These are phyloP conservation scores for Cornus kousa DNA, from an alignment of 148 eudicot genomes.

Conservation along the genomic window DNA sequence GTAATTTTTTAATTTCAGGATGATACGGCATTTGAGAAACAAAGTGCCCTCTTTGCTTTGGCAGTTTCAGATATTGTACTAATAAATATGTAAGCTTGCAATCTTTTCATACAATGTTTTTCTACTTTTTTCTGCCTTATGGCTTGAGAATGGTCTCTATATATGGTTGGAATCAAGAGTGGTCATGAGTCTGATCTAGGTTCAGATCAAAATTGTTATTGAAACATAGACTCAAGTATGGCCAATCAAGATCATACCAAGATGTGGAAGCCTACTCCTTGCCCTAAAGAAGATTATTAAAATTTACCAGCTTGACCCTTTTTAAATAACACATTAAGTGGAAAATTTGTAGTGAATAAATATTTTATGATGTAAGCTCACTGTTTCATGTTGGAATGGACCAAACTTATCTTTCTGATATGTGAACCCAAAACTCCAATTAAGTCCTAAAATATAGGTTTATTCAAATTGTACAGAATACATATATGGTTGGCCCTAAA, in stretches of 20 bases:
- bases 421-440: not conserved
- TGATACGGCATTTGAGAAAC: constrained; percentile 76
- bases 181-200: not conserved
- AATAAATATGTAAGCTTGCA: constrained; percentile 69
- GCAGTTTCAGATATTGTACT: constrained; percentile 84
- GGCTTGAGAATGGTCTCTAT: not conserved
- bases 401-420: not conserved
- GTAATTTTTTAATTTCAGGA: constrained; percentile 45
- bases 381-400: not conserved
- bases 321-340: not conserved
- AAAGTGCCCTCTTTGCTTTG: too few species aligned
- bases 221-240: not conserved
- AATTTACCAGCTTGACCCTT: not conserved
- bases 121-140: not conserved
- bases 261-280: not conserved
- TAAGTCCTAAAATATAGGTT: not conserved
- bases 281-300: not conserved
- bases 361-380: not conserved
- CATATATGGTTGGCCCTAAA: not conserved
- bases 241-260: not conserved
- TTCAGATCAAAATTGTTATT: not conserved
- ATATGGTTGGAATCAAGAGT: not conserved
- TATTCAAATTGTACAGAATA: not conserved
- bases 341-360: not conserved
- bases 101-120: not conserved